Conservation (phyloP, 208 protist genomes). For the Strigomonas galati region DNA sequence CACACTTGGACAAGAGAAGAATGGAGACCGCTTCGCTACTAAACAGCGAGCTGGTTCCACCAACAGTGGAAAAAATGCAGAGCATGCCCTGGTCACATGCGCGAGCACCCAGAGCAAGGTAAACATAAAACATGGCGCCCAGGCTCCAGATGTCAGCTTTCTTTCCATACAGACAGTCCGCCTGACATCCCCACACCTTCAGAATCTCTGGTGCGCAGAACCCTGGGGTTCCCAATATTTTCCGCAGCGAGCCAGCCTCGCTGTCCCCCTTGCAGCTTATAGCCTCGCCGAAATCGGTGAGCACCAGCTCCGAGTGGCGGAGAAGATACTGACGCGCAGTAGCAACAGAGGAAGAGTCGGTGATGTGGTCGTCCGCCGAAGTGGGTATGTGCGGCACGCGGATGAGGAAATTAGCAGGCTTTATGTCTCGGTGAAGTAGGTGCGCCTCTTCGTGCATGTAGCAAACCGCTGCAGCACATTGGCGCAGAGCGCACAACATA, state of each 20-base stretch:
- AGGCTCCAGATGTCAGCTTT: not conserved
- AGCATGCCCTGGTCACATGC: not conserved
- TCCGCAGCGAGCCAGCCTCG: not conserved
- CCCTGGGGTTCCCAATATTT: slow-evolving; percentile 6
- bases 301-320: not conserved
- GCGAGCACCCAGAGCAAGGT: not conserved
- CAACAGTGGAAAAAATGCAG: not conserved
- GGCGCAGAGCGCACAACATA: not conserved
- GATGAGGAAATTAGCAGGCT: slow-evolving; percentile 3
- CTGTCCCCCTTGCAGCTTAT: not conserved
- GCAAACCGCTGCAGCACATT: not conserved
- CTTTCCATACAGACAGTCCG: not conserved
- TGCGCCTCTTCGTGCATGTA: not conserved
- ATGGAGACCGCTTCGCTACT: not conserved
- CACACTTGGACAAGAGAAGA: not conserved
- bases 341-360: too few relatives aligned
- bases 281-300: slow-evolving; percentile 3
- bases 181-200: not conserved
- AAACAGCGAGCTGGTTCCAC: not conserved
- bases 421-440: slow-evolving; percentile 2
- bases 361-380: too few relatives aligned
- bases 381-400: not conserved
- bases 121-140: slow-evolving; percentile 3
- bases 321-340: not conserved
- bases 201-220: slow-evolving; percentile 8